Percentiles rank a stretch among this genome's conserved stretches.
Conservation (phyloP, 148 eudicot species). For the Diospyros kaki region DNA sequence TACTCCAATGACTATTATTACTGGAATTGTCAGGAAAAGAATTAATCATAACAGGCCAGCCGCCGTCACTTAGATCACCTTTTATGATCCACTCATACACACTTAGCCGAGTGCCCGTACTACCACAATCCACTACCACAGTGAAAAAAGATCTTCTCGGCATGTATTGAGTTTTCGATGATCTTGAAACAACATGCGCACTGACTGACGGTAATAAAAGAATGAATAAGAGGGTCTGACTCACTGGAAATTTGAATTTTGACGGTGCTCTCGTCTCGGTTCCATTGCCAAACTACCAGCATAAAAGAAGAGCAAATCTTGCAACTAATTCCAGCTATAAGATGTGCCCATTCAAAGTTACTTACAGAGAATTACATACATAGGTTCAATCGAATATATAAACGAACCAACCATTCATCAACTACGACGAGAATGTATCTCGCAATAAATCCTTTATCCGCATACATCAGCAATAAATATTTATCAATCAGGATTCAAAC, state of each 20-base stretch:
- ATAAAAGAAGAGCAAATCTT: background rate
- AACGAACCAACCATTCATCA: background rate
- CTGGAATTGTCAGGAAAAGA: slow-evolving; percentile 46
- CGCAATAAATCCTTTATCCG: too few species aligned
- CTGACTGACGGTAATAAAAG: slow-evolving; percentile 27
- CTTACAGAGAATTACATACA: background rate
- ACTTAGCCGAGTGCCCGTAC: slow-evolving; percentile 81
- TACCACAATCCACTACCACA: slow-evolving; percentile 90
- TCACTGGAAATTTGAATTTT: slow-evolving; percentile 35
- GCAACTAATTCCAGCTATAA: background rate
- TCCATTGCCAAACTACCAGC: slow-evolving; percentile 37
- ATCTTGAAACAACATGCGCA: slow-evolving; percentile 21
- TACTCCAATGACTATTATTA: slow-evolving; percentile 20
- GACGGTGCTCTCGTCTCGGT: slow-evolving; percentile 56
- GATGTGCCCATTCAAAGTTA: background rate
- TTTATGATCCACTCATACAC: slow-evolving; percentile 49
- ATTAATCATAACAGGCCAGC: slow-evolving; percentile 50
- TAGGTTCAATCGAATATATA: background rate
- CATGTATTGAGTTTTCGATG: slow-evolving; percentile 6
- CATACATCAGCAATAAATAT: too few species aligned
- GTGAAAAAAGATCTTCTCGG: slow-evolving; percentile 40
- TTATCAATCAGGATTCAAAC: background rate
- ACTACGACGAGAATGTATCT: background rate
- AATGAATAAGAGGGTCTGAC: slow-evolving; percentile 23
- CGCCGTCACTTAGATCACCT: slow-evolving; percentile 13